A percentile compares a stretch with the other conserved stretches of the same genome.
Evolutionary conservation across 2,329 filamentous ascomycete species (phyloP).

Genomic region (Fusarium decemcellulare): DNA sequence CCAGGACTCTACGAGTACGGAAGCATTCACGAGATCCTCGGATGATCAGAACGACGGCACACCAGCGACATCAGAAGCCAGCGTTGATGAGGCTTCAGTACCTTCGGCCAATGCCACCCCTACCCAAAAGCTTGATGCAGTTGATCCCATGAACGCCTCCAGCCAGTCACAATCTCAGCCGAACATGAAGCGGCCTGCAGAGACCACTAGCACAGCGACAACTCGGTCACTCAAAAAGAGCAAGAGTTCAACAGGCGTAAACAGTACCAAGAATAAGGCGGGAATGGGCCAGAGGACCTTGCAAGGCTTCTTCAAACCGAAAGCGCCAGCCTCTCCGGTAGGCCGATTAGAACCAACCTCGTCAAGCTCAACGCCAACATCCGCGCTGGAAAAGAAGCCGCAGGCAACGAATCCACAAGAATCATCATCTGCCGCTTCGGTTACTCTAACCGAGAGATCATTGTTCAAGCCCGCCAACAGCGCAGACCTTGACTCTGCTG

Average conservation of each 20-base stretch:
- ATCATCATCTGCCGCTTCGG: neutral
- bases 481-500: conserved; percentile 40
- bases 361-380: conserved; percentile 25
- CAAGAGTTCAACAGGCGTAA: conserved; percentile 42
- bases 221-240: conserved; percentile 43
- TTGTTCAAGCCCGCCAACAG: conserved; percentile 8
- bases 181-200: conserved; percentile 35
- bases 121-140: neutral
- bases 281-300: conserved; percentile 69
- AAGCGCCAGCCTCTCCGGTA: conserved; percentile 28
- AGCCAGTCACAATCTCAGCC: conserved; percentile 8
- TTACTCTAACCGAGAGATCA: conserved; percentile 4
- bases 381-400: conserved; percentile 32
- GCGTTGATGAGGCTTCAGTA: neutral
- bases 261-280: conserved; percentile 50
- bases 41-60: conserved; percentile 1
- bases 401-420: neutral
- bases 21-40: neutral
- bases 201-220: conserved; percentile 14
- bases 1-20: conserved; percentile 15
- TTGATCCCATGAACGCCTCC: conserved; percentile 1
- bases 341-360: conserved; percentile 13
- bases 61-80: neutral
- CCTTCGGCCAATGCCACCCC: neutral
- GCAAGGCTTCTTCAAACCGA: conserved; percentile 83